Percentiles rank a stretch among this genome's conserved stretches.
These are phyloP conservation scores for Camelina neglecta DNA, from an alignment of 345 rosid species.

Conservation along the genomic window DNA sequence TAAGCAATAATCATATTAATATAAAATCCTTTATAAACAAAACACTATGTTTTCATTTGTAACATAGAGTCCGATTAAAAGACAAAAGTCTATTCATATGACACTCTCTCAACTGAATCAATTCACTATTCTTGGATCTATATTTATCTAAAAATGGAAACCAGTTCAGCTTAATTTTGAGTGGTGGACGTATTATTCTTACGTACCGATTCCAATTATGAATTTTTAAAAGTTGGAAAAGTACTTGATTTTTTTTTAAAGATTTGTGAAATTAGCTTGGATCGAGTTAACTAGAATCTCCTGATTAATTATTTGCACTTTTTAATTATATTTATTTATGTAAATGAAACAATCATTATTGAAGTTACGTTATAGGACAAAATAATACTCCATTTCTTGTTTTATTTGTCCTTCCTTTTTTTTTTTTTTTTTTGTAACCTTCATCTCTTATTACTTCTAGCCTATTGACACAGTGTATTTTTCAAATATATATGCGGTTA, in stretches of 20 bases:
- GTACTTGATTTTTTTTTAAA: background rate
- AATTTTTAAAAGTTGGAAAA: background rate
- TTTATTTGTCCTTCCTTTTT: background rate
- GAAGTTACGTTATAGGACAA: background rate
- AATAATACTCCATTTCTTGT: background rate
- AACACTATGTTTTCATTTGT: background rate
- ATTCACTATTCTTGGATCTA: background rate
- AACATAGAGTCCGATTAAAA: background rate
- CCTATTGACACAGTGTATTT: background rate
- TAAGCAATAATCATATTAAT: background rate
- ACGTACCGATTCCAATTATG: background rate
- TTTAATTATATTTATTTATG: background rate
- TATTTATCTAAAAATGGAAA: background rate
- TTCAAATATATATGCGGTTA: background rate
- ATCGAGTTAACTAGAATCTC: background rate
- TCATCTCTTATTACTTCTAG: background rate
- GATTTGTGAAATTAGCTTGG: background rate
- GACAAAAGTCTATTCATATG: constrained; percentile 13
- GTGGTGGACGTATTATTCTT: background rate
- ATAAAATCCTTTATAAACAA: too few species aligned
- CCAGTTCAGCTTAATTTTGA: background rate
- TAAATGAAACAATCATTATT: background rate
- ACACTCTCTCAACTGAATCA: constrained; percentile 13
- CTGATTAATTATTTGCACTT: background rate
- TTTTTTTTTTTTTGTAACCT: too few species aligned